Evolutionary conservation across 2,329 filamentous ascomycete genomes (phyloP).

Genomic region (Curvularia sp.): DNA sequence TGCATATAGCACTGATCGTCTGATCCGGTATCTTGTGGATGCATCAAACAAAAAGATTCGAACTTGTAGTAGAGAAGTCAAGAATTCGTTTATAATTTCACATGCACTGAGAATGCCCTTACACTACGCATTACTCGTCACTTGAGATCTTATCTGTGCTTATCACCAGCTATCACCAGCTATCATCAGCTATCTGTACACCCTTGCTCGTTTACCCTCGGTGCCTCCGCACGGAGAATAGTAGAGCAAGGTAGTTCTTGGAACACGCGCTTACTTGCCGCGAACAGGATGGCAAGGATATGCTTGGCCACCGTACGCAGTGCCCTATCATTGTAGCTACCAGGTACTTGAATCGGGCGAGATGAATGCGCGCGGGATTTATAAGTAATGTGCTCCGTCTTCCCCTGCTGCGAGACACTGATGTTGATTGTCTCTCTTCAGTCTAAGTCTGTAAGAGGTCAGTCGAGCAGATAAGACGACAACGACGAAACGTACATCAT

Average conservation of each 20-base stretch:
- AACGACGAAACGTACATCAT: conserved; percentile 14
- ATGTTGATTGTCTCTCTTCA: not conserved
- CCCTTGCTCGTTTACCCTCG: conserved; percentile 8
- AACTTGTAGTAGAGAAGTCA: not conserved
- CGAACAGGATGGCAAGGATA: conserved; percentile 10
- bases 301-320: not conserved
- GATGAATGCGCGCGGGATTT: not conserved
- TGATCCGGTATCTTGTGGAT: not conserved
- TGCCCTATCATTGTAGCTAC: conserved; percentile 10
- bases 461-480: not conserved
- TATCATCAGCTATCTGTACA: not conserved
- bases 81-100: not conserved
- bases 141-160: conserved; percentile 15
- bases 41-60: not conserved
- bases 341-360: conserved; percentile 2
- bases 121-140: conserved; percentile 12
- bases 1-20: not conserved
- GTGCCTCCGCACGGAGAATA: conserved; percentile 6
- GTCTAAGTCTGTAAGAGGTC: not conserved
- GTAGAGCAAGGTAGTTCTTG: not conserved
- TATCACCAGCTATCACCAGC: conserved; percentile 16
- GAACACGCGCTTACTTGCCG: conserved; percentile 2
- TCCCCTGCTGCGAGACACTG: not conserved
- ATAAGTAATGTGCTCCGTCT: conserved; percentile 1
- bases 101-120: not conserved